phyloP scores from a whole-genome alignment of 768 basidiomycete species.

The Hemileccinum impolitum region DNA sequence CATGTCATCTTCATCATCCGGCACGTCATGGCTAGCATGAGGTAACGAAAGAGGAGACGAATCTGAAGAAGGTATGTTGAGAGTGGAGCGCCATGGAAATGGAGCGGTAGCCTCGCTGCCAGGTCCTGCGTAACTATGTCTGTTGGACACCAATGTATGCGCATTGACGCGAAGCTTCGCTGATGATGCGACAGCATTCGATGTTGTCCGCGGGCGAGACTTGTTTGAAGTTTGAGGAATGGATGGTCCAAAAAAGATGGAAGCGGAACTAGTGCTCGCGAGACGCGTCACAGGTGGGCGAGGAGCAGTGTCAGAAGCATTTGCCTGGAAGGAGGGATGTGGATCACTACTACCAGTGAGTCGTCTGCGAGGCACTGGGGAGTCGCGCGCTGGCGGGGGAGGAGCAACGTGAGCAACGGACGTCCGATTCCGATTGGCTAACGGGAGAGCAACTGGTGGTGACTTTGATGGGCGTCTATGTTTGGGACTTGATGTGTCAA shows the following conservation, averaged over 20 bases:
- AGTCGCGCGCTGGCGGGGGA: constrained; percentile 49
- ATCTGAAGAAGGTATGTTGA: constrained; percentile 43
- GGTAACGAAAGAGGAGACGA: constrained; percentile 44
- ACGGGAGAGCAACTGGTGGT: constrained; percentile 34
- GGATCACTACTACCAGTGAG: constrained; percentile 38
- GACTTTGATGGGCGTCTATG: constrained; percentile 10
- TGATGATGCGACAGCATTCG: constrained; percentile 11
- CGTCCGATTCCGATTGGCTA: constrained; percentile 38
- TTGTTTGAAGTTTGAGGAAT: constrained; percentile 28
- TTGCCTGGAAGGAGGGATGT: constrained; percentile 31
- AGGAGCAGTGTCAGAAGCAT: constrained; percentile 18
- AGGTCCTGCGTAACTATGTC: constrained; percentile 66
- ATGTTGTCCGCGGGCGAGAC: constrained; percentile 23
- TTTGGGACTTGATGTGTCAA: constrained; percentile 14
- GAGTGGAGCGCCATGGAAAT: constrained; percentile 37
- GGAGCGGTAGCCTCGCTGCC: constrained; percentile 31
- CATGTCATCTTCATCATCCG: constrained; percentile 52
- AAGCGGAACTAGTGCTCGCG: constrained; percentile 52
- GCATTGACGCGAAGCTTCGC: constrained; percentile 5
- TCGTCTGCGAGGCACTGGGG: constrained; percentile 55
- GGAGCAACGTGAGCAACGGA: constrained; percentile 32
- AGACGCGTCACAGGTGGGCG: constrained; percentile 47
- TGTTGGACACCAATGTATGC: constrained; percentile 39
- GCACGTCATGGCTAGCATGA: constrained; percentile 26
- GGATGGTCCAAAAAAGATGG: constrained; percentile 62